Evolutionary conservation across 148 eudicot species (phyloP).

Genomic region (Vaccinium darrowii): DNA sequence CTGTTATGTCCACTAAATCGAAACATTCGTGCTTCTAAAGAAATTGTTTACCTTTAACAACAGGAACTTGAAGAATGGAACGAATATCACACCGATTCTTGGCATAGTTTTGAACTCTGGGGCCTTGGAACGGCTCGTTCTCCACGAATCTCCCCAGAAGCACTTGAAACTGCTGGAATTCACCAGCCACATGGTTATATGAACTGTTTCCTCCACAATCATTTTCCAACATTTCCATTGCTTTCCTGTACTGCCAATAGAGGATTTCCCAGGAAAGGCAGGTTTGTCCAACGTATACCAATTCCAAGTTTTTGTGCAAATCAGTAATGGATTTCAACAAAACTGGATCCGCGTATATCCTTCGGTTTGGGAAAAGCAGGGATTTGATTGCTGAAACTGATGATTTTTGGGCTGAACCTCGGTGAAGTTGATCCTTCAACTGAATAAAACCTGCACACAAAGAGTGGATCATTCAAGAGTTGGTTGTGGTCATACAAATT

Average conservation of each 20-base stretch:
- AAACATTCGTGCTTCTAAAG: not conserved
- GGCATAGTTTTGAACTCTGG: constrained; percentile 63
- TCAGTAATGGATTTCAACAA: constrained; percentile 47
- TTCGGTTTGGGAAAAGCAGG: constrained; percentile 42
- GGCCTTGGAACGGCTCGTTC: constrained; percentile 78
- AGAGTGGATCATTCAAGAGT: not conserved
- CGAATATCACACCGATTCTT: constrained; percentile 47
- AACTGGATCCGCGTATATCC: constrained; percentile 55
- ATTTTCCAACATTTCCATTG: constrained; percentile 43
- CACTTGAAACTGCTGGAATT: constrained; percentile 85
- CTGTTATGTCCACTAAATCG: too few relatives aligned
- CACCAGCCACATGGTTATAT: constrained; percentile 62
- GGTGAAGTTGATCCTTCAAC: constrained; percentile 55
- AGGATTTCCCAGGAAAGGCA: constrained; percentile 94
- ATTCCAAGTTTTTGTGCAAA: constrained; percentile 60
- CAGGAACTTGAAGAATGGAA: constrained; percentile 71
- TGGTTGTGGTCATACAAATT: not conserved
- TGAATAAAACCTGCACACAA: constrained; percentile 52
- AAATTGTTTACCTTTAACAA: constrained; percentile 53
- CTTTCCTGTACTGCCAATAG: constrained; percentile 64
- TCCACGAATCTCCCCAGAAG: constrained; percentile 70
- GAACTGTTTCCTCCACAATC: constrained; percentile 46
- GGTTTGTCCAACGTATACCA: constrained; percentile 71
- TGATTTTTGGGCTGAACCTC: constrained; percentile 39
- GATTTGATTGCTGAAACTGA: constrained; percentile 48